These are phyloP conservation scores for Geotrichum citri-aurantii DNA, from an alignment of 1,139 yeast genomes.

Conservation along the genomic window DNA sequence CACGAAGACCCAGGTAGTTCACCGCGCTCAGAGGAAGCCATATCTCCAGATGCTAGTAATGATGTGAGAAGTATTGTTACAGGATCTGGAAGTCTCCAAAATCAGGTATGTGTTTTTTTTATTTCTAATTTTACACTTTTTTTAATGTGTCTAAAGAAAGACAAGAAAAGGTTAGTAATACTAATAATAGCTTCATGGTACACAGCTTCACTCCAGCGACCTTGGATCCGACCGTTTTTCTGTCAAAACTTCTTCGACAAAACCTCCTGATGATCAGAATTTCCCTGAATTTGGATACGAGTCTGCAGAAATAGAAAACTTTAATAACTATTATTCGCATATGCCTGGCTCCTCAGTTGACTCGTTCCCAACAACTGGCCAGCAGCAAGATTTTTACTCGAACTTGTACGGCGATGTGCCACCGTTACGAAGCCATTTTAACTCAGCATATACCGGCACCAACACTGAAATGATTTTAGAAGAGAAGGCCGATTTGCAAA, in stretches of 20 bases:
- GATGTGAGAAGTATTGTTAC: slow-evolving; percentile 5
- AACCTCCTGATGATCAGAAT: slow-evolving; percentile 9
- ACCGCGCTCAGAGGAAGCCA: background rate
- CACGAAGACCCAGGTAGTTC: background rate
- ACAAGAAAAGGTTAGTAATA: background rate
- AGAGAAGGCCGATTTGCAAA: slow-evolving; percentile 30
- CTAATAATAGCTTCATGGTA: background rate
- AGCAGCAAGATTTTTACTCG: slow-evolving; percentile 1
- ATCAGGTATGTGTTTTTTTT: background rate
- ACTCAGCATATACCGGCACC: background rate
- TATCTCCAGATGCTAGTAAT: background rate
- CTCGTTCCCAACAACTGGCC: slow-evolving; percentile 2
- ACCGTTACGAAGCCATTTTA: slow-evolving; percentile 2
- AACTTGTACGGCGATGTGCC: slow-evolving; percentile 11
- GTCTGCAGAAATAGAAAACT: background rate
- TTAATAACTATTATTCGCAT: background rate
- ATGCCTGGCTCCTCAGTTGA: slow-evolving; percentile 7
- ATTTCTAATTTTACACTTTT: background rate
- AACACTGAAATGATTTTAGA: background rate
- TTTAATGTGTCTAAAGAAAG: background rate
- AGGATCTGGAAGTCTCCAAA: background rate
- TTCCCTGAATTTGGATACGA: slow-evolving; percentile 6
- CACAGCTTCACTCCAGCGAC: slow-evolving; percentile 10
- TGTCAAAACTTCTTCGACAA: slow-evolving; percentile 13
- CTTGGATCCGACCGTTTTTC: slow-evolving; percentile 12